Base-by-base conservation (phyloP, 2,329 filamentous ascomycete genomes). In the Neopestalotiopsis clavispora region DNA sequence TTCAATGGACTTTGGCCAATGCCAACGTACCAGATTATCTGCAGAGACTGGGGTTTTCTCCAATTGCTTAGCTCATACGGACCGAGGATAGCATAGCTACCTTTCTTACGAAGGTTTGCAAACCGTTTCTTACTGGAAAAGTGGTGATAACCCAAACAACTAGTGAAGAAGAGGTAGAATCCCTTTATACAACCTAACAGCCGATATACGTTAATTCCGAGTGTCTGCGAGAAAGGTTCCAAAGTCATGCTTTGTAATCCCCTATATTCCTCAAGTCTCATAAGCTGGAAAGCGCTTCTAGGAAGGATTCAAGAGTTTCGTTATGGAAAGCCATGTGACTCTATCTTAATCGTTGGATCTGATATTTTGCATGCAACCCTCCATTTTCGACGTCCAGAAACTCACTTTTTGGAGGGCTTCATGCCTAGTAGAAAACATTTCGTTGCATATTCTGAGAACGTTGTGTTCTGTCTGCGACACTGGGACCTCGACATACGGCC, bases 1-100 rank as follows among this genome's bases (percentile, higher is more conserved):
- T 57, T 57, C 52, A 2, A 57, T n/a, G 52, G 52, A 57, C 52
- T 57, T 57, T 57, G 52, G 52, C 52, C n/a, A 57, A 17, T 57
- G 52, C n/a, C 52, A n/a, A 28, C n/a, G 17, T 28, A 57, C 17
- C 52, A 23, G 23, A 23, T 2, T 23, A 23, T 23, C 23, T 23
- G 23, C 23, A 23, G 23, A 23, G 2, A 23, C 23, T 23, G 23
- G 23, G 23, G 23, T 23, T 23, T 23, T 2, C 23, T 23, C 23
- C 23, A 23, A 23, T 23, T 23, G 3, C 23, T 23, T 23, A 23
- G 23, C 23, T 23, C 23, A 23, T 23, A 23, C 23, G 23, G 23
- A 23, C 23, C 23, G 23, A 23, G 23, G 23, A 23, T 23, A 23
- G 23, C 23, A 23, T 23, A 23, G 23, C 23, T 23, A 23, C 23